Conservation (phyloP, 345 rosid species). For the Geranium rotundifolium region DNA sequence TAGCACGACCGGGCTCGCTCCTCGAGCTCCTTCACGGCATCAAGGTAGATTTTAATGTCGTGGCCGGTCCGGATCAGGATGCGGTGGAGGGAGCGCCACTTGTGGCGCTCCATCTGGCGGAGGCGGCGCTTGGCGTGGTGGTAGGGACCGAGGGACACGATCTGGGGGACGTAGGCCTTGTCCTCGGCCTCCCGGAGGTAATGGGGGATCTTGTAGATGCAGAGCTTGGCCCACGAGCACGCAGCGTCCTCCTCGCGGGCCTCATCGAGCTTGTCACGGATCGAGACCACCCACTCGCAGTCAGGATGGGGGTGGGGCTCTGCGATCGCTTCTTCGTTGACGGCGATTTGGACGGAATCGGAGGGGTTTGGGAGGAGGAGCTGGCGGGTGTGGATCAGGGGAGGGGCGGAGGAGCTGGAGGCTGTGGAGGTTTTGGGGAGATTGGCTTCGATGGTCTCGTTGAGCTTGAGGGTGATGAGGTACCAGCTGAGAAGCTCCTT, state of each 20-base stretch:
- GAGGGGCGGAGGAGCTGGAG: slow-evolving; percentile 5
- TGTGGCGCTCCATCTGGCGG: slow-evolving; percentile 66
- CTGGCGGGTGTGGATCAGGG: slow-evolving; percentile 12
- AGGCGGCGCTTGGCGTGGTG: slow-evolving; percentile 64
- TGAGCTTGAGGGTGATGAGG: slow-evolving; percentile 54
- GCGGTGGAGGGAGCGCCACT: slow-evolving; percentile 67
- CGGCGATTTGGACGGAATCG: slow-evolving; percentile 17
- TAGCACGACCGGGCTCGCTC: slow-evolving; percentile 61
- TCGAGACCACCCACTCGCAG: slow-evolving; percentile 57
- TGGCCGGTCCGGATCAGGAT: slow-evolving; percentile 49
- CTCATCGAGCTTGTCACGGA: slow-evolving; percentile 48
- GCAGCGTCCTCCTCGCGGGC: slow-evolving; percentile 54
- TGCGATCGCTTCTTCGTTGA: slow-evolving; percentile 14
- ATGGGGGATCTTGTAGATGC: slow-evolving; percentile 49
- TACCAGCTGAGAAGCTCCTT: slow-evolving; percentile 66
- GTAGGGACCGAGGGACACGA: slow-evolving; percentile 71
- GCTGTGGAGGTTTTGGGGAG: slow-evolving; percentile 17
- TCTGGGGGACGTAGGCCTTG: slow-evolving; percentile 67
- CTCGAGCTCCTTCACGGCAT: slow-evolving; percentile 51
- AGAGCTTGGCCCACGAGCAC: slow-evolving; percentile 44
- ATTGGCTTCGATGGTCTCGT: slow-evolving; percentile 49
- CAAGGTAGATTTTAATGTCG: slow-evolving; percentile 44
- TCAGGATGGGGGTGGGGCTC: slow-evolving; percentile 19
- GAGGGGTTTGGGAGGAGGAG: slow-evolving; percentile 11
- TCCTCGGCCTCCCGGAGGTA: slow-evolving; percentile 58